Base-by-base conservation (phyloP, 192 early-diverging fungal genomes). In the Coemansia aciculifera region DNA sequence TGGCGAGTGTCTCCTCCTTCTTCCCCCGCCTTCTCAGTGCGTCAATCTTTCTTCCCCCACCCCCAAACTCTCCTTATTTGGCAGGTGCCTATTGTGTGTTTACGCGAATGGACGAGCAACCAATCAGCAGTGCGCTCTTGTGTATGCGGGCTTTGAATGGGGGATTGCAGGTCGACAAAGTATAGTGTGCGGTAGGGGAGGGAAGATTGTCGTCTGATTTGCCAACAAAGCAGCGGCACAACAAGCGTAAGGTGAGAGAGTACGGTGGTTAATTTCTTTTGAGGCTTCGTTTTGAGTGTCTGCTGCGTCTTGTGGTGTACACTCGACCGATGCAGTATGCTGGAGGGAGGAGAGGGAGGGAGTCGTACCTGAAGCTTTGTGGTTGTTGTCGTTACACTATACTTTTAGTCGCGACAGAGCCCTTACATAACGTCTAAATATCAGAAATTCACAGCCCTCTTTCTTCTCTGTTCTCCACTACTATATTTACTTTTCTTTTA, bases 181-280 rank as follows among this genome's bases (percentile, higher is more conserved):
- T 63, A 42, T 63, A 63, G 62, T 63, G 66, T 19, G 29, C 11
- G 37, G 37, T 12, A 23, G 38, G 54, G 31, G 32, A 34, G 24
- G 15, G 2, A 56, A 27, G 66, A 68, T 72, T 72, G 61, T 66
- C 75, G 56, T 54, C 36, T 62, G 70, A 67, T 77, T 65, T 77
- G 44, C 60, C 39, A 38, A 13, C 42, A 42, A 44, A 8, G 38
- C 37, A 27, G 51, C 38, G 42, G 27, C 40, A 63, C 24, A 63
- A 46, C 24, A 63, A 64, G 39, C 44, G 31, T 31, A 6, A 32
- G 37, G 51, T 39, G 42, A 52, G 23, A 52, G 23, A 52, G 49
- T 29, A 52, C 9, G 23, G 24, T 29, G 49, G 23, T 24, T 52
- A 52, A 52, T 52, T 52, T 52, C 49, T 52, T 12, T 29, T 11